These are phyloP conservation scores for Quercus tomentella DNA, from an alignment of 331 rosid genomes.

Conservation along the genomic window DNA sequence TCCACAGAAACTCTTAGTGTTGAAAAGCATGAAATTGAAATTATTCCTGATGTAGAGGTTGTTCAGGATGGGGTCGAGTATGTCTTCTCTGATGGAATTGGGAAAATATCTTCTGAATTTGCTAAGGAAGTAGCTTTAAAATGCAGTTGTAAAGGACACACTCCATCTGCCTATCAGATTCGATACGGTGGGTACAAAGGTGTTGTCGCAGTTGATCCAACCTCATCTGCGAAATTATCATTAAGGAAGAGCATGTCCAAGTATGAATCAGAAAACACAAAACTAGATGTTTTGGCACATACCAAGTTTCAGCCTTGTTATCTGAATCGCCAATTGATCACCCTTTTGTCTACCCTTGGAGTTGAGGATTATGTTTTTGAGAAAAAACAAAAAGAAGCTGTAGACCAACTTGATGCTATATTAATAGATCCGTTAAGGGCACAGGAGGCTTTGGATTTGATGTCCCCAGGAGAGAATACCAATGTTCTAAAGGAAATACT, in stretches of 20 bases:
- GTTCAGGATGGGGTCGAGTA: slow-evolving; percentile 25
- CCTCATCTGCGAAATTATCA: slow-evolving; percentile 53
- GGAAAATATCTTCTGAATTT: slow-evolving; percentile 62
- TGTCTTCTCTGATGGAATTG: slow-evolving; percentile 81
- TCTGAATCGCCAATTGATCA: slow-evolving; percentile 70
- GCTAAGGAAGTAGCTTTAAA: slow-evolving; percentile 58
- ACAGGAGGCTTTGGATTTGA: slow-evolving; percentile 58
- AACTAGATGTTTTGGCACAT: slow-evolving; percentile 64
- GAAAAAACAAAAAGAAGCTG: slow-evolving; percentile 52
- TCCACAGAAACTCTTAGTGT: slow-evolving; percentile 68
- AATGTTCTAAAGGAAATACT: slow-evolving; percentile 68
- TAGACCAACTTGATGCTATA: slow-evolving; percentile 50
- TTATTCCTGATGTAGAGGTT: slow-evolving; percentile 52
- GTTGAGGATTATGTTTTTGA: slow-evolving; percentile 51
- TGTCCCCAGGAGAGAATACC: slow-evolving; percentile 63
- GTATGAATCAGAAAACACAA: slow-evolving; percentile 53
- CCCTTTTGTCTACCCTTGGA: slow-evolving; percentile 74
- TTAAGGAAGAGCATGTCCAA: slow-evolving; percentile 74
- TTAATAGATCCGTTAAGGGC: slow-evolving; percentile 59
- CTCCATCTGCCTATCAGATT: slow-evolving; percentile 87
- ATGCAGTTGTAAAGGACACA: slow-evolving; percentile 32
- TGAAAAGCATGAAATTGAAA: slow-evolving; percentile 38
- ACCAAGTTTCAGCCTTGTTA: slow-evolving; percentile 72
- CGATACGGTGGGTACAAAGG: slow-evolving; percentile 89
- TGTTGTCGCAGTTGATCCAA: slow-evolving; percentile 82